These are phyloP conservation scores for Saturnispora ahearnii DNA, from an alignment of 805 yeast genomes.

Conservation along the genomic window DNA sequence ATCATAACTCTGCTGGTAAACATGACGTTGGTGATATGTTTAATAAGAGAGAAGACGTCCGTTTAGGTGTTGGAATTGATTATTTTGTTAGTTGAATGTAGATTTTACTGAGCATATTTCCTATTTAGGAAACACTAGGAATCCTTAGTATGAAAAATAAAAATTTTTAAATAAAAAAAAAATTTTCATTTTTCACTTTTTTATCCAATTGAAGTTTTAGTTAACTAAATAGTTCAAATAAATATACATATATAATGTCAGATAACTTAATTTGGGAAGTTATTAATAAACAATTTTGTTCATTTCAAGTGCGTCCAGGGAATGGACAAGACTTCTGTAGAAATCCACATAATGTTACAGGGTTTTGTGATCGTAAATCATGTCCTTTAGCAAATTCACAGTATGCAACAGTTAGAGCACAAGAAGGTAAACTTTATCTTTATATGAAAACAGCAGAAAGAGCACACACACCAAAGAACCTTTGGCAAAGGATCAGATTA, in stretches of 20 bases:
- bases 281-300: slow-evolving; percentile 90
- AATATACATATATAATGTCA: slow-evolving; percentile 9
- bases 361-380: slow-evolving; percentile 85
- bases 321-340: slow-evolving; percentile 89
- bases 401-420: slow-evolving; percentile 77
- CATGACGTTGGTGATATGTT: slow-evolving; percentile 9
- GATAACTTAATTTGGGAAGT: slow-evolving; percentile 89
- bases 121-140: not conserved
- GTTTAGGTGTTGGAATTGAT: slow-evolving; percentile 2
- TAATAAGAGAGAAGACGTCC: not conserved
- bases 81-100: not conserved
- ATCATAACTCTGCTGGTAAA: slow-evolving; percentile 12
- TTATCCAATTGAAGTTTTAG: not conserved
- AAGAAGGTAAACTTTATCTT: slow-evolving; percentile 69
- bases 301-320: slow-evolving; percentile 65
- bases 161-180: not conserved
- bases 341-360: slow-evolving; percentile 92
- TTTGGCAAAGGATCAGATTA: slow-evolving; percentile 92
- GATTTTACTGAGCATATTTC: not conserved
- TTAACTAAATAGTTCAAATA: too few species aligned
- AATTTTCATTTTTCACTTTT: not conserved
- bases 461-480: slow-evolving; percentile 86
- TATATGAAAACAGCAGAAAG: slow-evolving; percentile 98
- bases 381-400: slow-evolving; percentile 95
- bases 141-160: not conserved